These are phyloP conservation scores for Aphanomyces stellatus DNA, from an alignment of 352 stramenopile genomes.

Conservation along the genomic window DNA sequence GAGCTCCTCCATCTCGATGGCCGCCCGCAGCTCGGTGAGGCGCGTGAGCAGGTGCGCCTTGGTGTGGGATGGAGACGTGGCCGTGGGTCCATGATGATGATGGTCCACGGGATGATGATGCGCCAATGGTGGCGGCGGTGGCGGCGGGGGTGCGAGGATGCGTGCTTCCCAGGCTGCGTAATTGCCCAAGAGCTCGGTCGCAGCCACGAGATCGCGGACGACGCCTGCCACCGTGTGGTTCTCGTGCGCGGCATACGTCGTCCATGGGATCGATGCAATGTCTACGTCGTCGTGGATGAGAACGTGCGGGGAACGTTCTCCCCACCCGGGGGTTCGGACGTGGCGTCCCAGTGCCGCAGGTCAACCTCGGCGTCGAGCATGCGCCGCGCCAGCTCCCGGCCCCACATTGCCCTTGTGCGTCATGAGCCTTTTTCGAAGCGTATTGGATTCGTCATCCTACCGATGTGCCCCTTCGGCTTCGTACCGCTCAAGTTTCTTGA, in stretches of 20 bases:
- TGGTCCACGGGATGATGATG: too few relatives aligned
- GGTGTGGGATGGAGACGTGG: background rate
- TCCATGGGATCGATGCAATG: background rate
- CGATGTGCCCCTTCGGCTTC: constrained; percentile 11
- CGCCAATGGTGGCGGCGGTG: too few relatives aligned
- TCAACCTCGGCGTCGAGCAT: background rate
- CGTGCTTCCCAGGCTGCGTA: background rate
- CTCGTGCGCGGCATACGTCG: too few relatives aligned
- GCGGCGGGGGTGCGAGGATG: background rate
- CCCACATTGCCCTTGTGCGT: background rate
- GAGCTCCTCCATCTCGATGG: constrained; percentile 7
- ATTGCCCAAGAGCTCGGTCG: background rate
- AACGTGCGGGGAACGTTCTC: background rate
- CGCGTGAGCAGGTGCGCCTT: background rate
- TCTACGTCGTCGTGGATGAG: background rate
- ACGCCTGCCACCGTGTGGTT: background rate
- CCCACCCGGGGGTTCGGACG: background rate
- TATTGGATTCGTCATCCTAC: background rate
- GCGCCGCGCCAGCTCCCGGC: background rate
- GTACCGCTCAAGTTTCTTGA: constrained; percentile 6
- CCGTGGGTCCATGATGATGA: too few relatives aligned
- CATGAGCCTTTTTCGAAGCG: too few relatives aligned
- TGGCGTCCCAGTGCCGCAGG: background rate
- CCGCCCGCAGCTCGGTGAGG: constrained; percentile 6
- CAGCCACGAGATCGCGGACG: background rate